phyloP scores from a whole-genome alignment of 345 rosid genomes.

The Isatis tinctoria region DNA sequence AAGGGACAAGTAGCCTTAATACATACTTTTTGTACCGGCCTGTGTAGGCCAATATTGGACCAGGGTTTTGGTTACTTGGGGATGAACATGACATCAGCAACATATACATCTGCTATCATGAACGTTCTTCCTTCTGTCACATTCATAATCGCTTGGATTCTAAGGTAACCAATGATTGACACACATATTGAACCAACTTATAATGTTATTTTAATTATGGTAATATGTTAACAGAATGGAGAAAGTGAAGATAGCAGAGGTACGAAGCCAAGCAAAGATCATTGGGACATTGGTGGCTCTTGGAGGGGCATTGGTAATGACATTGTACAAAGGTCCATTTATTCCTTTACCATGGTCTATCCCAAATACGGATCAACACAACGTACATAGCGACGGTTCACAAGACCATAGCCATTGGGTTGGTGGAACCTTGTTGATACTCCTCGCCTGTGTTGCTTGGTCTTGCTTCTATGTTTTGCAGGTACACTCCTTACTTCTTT shows the following conservation, averaged over 20 bases:
- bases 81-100: conserved; percentile 65
- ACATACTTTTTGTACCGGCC: not conserved
- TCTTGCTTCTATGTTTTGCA: conserved; percentile 61
- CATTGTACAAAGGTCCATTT: conserved; percentile 66
- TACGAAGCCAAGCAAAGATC: conserved; percentile 56
- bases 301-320: conserved; percentile 67
- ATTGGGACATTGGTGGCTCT: conserved; percentile 56
- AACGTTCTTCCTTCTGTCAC: conserved; percentile 80
- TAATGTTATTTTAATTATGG: not conserved
- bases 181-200: not conserved
- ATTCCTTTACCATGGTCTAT: conserved; percentile 40
- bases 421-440: conserved; percentile 56
- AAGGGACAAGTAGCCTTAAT: not conserved
- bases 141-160: conserved; percentile 54
- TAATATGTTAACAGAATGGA: conserved; percentile 42
- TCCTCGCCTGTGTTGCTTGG: conserved; percentile 69
- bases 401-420: conserved; percentile 52
- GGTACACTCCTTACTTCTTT: conserved; percentile 29
- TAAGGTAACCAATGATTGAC: conserved; percentile 39
- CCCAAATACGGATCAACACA: conserved; percentile 13
- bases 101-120: conserved; percentile 68
- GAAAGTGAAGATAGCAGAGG: conserved; percentile 41
- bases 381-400: conserved; percentile 7
- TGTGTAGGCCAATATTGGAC: conserved; percentile 69
- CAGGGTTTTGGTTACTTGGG: conserved; percentile 67